These are phyloP conservation scores for Heterobasidion parviporum DNA, from an alignment of 1,284 basidiomycete genomes.

Conservation along the genomic window DNA sequence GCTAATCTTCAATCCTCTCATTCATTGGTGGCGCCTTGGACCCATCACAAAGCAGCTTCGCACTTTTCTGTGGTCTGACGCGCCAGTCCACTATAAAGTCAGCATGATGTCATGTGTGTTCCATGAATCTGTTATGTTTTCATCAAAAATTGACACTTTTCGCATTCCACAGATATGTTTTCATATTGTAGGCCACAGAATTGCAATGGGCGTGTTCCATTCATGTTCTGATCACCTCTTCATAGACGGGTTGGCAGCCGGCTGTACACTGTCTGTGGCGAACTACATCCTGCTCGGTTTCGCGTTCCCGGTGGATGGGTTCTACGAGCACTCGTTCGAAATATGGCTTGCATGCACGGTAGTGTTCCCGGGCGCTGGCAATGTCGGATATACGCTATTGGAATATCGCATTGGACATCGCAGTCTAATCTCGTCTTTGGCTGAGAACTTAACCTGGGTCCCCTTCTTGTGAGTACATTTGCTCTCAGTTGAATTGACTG, in stretches of 20 bases:
- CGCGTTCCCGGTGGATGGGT: conserved; percentile 58
- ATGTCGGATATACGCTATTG: conserved; percentile 60
- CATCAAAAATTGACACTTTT: conserved; percentile 11
- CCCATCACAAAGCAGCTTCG: conserved; percentile 75
- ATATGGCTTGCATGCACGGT: conserved; percentile 72
- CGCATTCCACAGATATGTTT: conserved; percentile 62
- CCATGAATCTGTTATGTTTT: not conserved
- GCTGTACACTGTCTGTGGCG: conserved; percentile 51
- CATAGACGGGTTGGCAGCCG: conserved; percentile 66
- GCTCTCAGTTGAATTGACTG: conserved; percentile 1
- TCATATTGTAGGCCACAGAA: conserved; percentile 54
- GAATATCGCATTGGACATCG: conserved; percentile 71
- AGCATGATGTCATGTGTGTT: conserved; percentile 67
- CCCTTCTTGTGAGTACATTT: conserved; percentile 65
- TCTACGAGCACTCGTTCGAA: conserved; percentile 65
- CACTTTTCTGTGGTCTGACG: conserved; percentile 68
- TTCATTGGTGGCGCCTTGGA: conserved; percentile 63
- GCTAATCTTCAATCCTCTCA: conserved; percentile 71
- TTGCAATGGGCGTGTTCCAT: not conserved
- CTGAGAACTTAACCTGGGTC: conserved; percentile 69
- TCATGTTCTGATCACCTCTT: not conserved
- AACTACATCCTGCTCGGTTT: conserved; percentile 72
- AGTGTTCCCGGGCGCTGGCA: conserved; percentile 70
- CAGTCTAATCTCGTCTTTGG: conserved; percentile 39
- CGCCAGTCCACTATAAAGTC: conserved; percentile 80